These are phyloP conservation scores for Elasticomyces elasticus DNA, from an alignment of 495 filamentous ascomycete species.

Conservation along the genomic window DNA sequence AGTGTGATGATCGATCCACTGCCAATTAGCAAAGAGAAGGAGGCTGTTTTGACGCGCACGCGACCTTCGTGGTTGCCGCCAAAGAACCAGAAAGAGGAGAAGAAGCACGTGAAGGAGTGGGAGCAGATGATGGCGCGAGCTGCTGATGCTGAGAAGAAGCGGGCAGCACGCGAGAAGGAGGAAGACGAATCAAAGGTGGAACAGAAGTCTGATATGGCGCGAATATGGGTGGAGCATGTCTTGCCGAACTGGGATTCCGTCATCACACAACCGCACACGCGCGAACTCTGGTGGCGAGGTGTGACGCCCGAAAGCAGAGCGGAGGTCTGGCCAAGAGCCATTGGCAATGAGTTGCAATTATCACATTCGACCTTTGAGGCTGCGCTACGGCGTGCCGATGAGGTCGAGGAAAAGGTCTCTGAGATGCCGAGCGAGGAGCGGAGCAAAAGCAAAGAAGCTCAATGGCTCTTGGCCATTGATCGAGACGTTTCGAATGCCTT, in stretches of 20 bases:
- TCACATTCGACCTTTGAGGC: constrained; percentile 66
- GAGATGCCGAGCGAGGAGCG: constrained; percentile 21
- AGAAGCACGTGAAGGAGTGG: constrained; percentile 81
- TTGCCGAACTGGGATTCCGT: constrained; percentile 74
- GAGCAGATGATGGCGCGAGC: constrained; percentile 84
- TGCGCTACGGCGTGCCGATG: constrained; percentile 64
- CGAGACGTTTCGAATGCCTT: constrained; percentile 63
- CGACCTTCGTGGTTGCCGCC: constrained; percentile 92
- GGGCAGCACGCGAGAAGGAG: constrained; percentile 40
- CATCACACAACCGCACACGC: constrained; percentile 62
- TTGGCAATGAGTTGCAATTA: constrained; percentile 81
- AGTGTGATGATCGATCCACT: constrained; percentile 95
- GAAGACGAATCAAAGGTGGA: constrained; percentile 54
- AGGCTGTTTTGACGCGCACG: constrained; percentile 80
- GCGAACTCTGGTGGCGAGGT: constrained; percentile 91
- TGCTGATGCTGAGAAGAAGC: constrained; percentile 51
- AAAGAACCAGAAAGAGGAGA: constrained; percentile 88
- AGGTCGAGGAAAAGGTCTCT: constrained; percentile 40
- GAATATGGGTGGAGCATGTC: constrained; percentile 82
- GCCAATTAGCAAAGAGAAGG: constrained; percentile 93
- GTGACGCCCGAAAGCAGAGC: constrained; percentile 70
- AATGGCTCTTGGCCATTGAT: constrained; percentile 61
- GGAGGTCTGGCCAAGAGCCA: constrained; percentile 73
- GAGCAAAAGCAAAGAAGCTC: constrained; percentile 40
- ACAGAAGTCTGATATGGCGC: constrained; percentile 50